Percentiles rank a stretch among this genome's conserved stretches.
phyloP scores from a whole-genome alignment of 305 asterid genomes.

The Solanum aculeatissimum region DNA sequence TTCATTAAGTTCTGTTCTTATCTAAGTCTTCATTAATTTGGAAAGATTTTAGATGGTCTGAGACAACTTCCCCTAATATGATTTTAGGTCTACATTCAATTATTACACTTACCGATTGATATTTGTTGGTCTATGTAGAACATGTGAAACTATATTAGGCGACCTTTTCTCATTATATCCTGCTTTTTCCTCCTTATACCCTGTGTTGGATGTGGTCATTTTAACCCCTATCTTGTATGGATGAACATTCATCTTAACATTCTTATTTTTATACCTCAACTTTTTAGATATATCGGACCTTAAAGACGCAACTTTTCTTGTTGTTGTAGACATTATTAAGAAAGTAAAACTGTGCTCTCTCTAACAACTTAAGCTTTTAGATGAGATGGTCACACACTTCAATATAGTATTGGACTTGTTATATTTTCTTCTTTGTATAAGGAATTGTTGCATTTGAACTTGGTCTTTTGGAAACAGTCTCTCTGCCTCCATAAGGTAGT shows the following conservation, averaged over 20 bases:
- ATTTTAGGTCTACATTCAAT: neutral
- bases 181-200: neutral
- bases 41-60: neutral
- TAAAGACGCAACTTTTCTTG: neutral
- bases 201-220: neutral
- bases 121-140: neutral
- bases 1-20: neutral
- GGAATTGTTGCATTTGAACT: too few species aligned
- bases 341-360: neutral
- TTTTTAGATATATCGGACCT: neutral
- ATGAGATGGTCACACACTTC: neutral
- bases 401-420: neutral
- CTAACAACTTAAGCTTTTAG: neutral
- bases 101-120: neutral
- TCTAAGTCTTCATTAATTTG: neutral
- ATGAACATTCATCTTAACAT: neutral
- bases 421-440: too few species aligned
- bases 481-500: too few species aligned
- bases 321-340: neutral
- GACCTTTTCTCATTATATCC: neutral
- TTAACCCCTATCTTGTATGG: neutral
- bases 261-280: neutral
- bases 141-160: neutral
- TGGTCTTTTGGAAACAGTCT: too few species aligned
- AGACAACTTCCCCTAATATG: neutral